Conservation (phyloP, 2,329 filamentous ascomycete genomes). For the Ophiostoma novo-ulmi region DNA sequence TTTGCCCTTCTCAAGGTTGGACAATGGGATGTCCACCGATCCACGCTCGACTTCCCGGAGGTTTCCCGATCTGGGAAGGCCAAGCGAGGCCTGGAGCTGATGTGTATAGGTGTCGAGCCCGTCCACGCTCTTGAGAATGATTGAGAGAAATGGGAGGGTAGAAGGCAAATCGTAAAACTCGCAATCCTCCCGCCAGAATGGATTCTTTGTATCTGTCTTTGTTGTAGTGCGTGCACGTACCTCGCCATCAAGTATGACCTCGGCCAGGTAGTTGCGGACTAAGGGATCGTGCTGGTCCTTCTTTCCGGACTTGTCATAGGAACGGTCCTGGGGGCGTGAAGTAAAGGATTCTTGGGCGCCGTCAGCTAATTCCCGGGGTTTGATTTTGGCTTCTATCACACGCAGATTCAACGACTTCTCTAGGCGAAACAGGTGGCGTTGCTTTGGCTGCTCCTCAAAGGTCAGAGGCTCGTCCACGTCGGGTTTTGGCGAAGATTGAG, state of each 20-base stretch:
- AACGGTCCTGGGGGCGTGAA: slow-evolving; percentile 31
- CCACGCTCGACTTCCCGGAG: slow-evolving; percentile 55
- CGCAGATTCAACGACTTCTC: slow-evolving; percentile 57
- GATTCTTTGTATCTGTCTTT: slow-evolving; percentile 64
- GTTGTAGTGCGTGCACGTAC: slow-evolving; percentile 69
- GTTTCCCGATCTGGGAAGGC: slow-evolving; percentile 40
- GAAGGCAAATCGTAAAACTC: slow-evolving; percentile 70
- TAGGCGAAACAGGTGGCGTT: slow-evolving; percentile 51
- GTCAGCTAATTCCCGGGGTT: slow-evolving; percentile 32
- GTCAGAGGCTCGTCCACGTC: background rate
- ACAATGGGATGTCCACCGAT: slow-evolving; percentile 74
- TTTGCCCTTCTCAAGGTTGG: slow-evolving; percentile 69
- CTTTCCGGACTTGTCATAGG: slow-evolving; percentile 12
- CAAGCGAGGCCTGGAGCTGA: slow-evolving; percentile 41
- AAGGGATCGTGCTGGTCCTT: slow-evolving; percentile 31
- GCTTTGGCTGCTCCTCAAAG: slow-evolving; percentile 21
- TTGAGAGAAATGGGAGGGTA: slow-evolving; percentile 61
- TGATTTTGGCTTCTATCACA: slow-evolving; percentile 59
- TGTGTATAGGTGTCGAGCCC: slow-evolving; percentile 44
- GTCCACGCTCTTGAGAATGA: slow-evolving; percentile 65
- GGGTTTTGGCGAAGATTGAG: background rate
- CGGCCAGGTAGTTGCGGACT: slow-evolving; percentile 68
- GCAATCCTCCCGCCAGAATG: slow-evolving; percentile 78
- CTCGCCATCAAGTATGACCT: slow-evolving; percentile 75
- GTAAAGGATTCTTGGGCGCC: slow-evolving; percentile 27